A percentile compares a stretch with the other conserved stretches of the same genome.
Evolutionary conservation across 208 protist genomes (phyloP).

Genomic region (Leptomonas seymouri): DNA sequence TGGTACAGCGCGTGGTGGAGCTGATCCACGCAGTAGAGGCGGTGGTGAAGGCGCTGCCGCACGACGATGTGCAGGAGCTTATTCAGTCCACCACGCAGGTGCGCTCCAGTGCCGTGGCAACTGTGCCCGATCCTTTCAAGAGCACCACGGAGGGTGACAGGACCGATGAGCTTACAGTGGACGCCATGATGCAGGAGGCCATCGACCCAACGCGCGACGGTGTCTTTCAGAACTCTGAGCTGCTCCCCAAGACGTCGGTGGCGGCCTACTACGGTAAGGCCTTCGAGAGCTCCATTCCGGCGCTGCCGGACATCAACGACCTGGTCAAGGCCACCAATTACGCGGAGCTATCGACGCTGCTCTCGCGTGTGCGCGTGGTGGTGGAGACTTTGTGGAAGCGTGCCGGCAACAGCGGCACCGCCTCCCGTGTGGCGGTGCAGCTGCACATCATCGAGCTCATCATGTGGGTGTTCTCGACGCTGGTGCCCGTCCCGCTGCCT

Average conservation of each 20-base stretch:
- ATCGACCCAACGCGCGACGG: constrained; percentile 14
- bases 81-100: constrained; percentile 18
- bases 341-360: constrained; percentile 30
- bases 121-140: neutral
- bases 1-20: constrained; percentile 38
- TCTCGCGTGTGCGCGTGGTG: constrained; percentile 21
- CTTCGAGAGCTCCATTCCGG: constrained; percentile 33
- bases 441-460: constrained; percentile 81
- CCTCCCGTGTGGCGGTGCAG: constrained; percentile 74
- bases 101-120: constrained; percentile 13
- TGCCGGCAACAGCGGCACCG: constrained; percentile 60
- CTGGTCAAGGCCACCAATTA: constrained; percentile 29
- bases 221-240: constrained; percentile 43
- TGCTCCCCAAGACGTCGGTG: constrained; percentile 43
- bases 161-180: neutral
- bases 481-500: constrained; percentile 61
- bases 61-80: constrained; percentile 37
- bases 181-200: constrained; percentile 21
- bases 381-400: constrained; percentile 54
- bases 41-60: constrained; percentile 44
- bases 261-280: constrained; percentile 46
- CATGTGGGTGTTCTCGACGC: constrained; percentile 57
- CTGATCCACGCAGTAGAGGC: constrained; percentile 44
- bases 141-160: neutral
- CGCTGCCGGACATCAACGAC: constrained; percentile 33